These are phyloP conservation scores for Chenopodium quinoa DNA, from an alignment of 148 eudicot genomes.

Conservation along the genomic window DNA sequence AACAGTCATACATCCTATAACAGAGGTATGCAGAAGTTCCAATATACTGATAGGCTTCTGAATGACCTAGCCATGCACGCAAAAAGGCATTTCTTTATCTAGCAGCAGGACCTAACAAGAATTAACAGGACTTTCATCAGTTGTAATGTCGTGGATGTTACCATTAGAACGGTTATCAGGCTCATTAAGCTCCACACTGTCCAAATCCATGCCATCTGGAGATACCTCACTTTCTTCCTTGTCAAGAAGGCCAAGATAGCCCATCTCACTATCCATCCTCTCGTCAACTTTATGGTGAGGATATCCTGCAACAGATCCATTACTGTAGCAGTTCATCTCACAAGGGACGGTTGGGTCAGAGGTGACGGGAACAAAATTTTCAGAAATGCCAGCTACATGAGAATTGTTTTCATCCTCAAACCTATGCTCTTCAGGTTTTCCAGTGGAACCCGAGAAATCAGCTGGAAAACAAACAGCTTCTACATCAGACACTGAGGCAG, in stretches of 20 bases:
- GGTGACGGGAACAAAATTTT: neutral
- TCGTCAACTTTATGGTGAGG: neutral
- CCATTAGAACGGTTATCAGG: neutral
- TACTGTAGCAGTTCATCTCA: neutral
- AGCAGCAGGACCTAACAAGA: neutral
- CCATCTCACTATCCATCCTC: conserved; percentile 1
- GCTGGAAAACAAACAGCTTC: conserved; percentile 5
- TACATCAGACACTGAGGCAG: neutral
- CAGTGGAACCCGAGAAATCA: neutral
- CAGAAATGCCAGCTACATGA: neutral
- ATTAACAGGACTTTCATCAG: neutral
- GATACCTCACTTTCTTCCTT: neutral
- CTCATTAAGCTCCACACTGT: conserved; percentile 1
- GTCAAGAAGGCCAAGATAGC: neutral
- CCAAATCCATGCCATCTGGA: conserved; percentile 12
- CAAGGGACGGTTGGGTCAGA: neutral
- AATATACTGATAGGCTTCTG: neutral
- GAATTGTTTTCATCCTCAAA: conserved; percentile 4
- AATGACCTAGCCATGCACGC: neutral
- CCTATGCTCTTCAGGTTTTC: neutral
- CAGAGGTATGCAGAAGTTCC: conserved; percentile 6
- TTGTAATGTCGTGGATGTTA: neutral
- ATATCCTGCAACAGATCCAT: neutral
- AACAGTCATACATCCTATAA: neutral
- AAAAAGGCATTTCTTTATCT: neutral